Evolutionary conservation across 1,284 basidiomycete species (phyloP).

Genomic region (Ustilago nuda): DNA sequence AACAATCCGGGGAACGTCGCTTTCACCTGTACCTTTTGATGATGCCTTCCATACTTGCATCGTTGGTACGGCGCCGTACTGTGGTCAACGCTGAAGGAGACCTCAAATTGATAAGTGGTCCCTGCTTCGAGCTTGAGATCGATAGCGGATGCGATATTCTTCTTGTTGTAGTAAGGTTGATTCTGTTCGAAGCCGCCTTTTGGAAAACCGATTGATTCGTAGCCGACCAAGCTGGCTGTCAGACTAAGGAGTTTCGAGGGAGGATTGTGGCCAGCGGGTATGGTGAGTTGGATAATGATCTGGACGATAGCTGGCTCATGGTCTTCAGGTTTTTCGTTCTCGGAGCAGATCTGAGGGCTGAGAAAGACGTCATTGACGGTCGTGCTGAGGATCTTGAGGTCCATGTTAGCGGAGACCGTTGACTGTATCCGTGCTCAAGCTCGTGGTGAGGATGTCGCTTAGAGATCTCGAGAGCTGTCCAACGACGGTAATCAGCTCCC

Average conservation of each 20-base stretch:
- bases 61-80: conserved; percentile 50
- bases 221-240: conserved; percentile 39
- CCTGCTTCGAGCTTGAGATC: conserved; percentile 47
- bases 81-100: conserved; percentile 49
- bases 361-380: conserved; percentile 51
- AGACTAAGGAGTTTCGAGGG: conserved; percentile 43
- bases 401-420: conserved; percentile 23
- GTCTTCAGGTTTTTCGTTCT: conserved; percentile 39
- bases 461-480: too few species aligned
- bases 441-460: too few species aligned
- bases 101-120: conserved; percentile 49
- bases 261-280: conserved; percentile 31
- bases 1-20: conserved; percentile 52
- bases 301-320: conserved; percentile 40
- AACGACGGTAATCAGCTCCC: too few species aligned
- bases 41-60: conserved; percentile 51
- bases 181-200: conserved; percentile 56
- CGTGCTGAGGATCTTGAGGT: conserved; percentile 55
- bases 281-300: conserved; percentile 49
- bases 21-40: conserved; percentile 51
- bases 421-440: too few species aligned
- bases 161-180: conserved; percentile 49
- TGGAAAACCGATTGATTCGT: conserved; percentile 50
- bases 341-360: conserved; percentile 34
- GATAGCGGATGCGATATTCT: conserved; percentile 42